phyloP scores from a whole-genome alignment of 805 yeast species.

The Candida mattraensis region DNA sequence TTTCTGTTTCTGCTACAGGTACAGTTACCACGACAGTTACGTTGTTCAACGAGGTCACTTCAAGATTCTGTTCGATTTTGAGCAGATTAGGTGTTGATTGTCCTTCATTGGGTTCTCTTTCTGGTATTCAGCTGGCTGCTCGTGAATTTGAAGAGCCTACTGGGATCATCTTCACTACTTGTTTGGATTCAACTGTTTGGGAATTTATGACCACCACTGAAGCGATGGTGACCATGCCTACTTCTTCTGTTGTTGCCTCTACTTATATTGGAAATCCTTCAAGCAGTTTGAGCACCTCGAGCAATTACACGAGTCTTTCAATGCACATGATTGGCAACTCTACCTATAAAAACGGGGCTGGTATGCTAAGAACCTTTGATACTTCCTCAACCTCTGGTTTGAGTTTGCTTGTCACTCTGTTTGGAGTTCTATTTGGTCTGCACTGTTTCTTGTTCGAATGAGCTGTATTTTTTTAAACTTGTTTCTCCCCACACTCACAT shows the following conservation, averaged over 20 bases:
- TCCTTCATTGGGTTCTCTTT: conserved; percentile 10
- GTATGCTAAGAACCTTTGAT: background rate
- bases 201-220: background rate
- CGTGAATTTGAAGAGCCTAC: conserved; percentile 13
- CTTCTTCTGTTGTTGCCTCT: background rate
- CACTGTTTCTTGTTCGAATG: conserved; percentile 17
- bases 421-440: conserved; percentile 13
- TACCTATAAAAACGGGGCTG: conserved; percentile 14
- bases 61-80: conserved; percentile 21
- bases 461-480: background rate
- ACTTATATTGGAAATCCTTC: too few species aligned
- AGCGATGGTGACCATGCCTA: background rate
- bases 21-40: conserved; percentile 14
- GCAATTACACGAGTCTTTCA: background rate
- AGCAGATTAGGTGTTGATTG: conserved; percentile 21
- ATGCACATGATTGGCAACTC: conserved; percentile 8
- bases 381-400: conserved; percentile 6
- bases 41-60: conserved; percentile 16
- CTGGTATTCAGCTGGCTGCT: conserved; percentile 9
- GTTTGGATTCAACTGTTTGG: background rate
- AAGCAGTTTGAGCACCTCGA: too few species aligned
- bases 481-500: too few species aligned
- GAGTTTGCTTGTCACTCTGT: conserved; percentile 12
- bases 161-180: background rate
- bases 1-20: conserved; percentile 5